Percentiles rank a stretch among this genome's conserved stretches.
These are phyloP conservation scores for Wickerhamiella alocasiicola DNA, from an alignment of 805 yeast species.

Conservation along the genomic window DNA sequence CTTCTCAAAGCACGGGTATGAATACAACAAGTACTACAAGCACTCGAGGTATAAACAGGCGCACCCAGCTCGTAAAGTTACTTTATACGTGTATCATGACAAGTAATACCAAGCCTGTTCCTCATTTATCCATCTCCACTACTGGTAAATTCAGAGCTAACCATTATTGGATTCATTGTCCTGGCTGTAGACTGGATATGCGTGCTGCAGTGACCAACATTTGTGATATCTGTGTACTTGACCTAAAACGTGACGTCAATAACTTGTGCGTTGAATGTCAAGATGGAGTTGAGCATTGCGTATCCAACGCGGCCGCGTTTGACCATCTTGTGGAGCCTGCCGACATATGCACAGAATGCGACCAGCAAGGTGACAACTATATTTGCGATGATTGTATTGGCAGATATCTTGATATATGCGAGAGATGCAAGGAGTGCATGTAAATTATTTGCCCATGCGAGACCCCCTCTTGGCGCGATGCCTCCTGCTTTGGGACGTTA, in stretches of 20 bases:
- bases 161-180: too few relatives aligned
- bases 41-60: too few relatives aligned
- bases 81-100: too few relatives aligned
- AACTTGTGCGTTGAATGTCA: constrained; percentile 4
- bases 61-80: too few relatives aligned
- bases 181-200: not conserved
- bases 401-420: not conserved
- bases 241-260: not conserved
- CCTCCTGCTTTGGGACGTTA: too few relatives aligned
- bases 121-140: too few relatives aligned
- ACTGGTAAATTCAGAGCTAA: too few relatives aligned
- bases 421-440: constrained; percentile 4
- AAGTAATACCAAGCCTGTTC: too few relatives aligned
- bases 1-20: too few relatives aligned
- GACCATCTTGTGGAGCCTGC: not conserved
- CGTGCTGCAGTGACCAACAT: not conserved
- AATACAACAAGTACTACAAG: too few relatives aligned
- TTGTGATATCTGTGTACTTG: not conserved
- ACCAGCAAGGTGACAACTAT: not conserved
- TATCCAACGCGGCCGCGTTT: not conserved
- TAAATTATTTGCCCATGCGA: too few relatives aligned
- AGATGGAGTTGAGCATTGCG: not conserved
- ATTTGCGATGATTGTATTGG: constrained; percentile 2
- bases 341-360: not conserved
- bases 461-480: too few relatives aligned